Evolutionary conservation across 176 grass and related monocot species (phyloP).

Genomic region (Oryza australiensis): DNA sequence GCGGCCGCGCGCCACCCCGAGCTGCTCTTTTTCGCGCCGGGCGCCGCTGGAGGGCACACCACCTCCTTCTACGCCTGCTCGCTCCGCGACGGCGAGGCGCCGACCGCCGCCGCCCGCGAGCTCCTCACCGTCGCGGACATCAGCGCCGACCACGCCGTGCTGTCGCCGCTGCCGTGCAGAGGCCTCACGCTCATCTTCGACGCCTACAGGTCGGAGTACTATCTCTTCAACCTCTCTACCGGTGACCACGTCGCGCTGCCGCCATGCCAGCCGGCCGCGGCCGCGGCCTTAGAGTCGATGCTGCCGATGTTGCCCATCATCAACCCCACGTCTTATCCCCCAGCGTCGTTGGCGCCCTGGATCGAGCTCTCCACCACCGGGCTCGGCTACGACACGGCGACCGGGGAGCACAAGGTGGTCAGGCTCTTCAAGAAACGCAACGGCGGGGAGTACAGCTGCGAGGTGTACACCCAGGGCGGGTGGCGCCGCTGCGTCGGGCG

Average conservation of each 20-base stretch:
- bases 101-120: no score
- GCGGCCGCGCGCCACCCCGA: not conserved
- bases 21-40: no score
- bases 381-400: no score
- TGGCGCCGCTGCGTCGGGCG: not conserved
- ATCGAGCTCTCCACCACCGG: no score
- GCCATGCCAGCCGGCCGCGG: slow-evolving; percentile 6
- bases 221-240: slow-evolving; percentile 32
- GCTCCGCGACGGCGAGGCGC: not conserved
- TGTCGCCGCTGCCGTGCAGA: slow-evolving; percentile 17
- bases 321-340: no score
- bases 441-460: no score
- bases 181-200: slow-evolving; percentile 16
- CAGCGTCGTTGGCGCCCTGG: no score
- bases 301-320: no score
- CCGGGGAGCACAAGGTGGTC: no score
- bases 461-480: not conserved
- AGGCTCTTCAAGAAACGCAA: no score
- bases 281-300: no score
- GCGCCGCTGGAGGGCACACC: no score
- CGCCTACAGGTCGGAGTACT: not conserved
- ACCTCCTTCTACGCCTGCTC: not conserved
- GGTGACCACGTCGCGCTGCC: slow-evolving; percentile 7
- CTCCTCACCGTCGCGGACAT: slow-evolving; percentile 10
- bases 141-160: not conserved